Evolutionary conservation across 208 protist species (phyloP).

Genomic region (Leishmania major): DNA sequence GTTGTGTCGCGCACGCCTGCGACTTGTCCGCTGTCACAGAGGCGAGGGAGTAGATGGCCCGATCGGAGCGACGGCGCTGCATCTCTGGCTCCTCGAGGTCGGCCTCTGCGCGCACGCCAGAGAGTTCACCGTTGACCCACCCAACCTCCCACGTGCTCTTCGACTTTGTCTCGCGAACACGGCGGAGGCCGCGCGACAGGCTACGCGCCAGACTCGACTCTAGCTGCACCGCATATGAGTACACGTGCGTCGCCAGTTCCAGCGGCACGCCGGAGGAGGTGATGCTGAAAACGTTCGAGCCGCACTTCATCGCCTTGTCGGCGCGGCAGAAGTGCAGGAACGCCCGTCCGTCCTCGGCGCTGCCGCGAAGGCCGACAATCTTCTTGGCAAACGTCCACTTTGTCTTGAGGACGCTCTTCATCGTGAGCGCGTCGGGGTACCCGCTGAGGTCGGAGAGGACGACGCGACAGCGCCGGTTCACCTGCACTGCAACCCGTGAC

Average conservation of each 20-base stretch:
- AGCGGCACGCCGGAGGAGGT: constrained; percentile 34
- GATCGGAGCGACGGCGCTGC: constrained; percentile 34
- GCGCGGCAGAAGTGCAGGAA: constrained; percentile 75
- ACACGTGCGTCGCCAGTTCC: constrained; percentile 83
- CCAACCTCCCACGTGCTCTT: constrained; percentile 85
- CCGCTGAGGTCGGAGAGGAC: constrained; percentile 78
- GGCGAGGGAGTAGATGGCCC: constrained; percentile 45
- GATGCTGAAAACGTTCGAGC: constrained; percentile 62
- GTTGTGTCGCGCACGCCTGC: constrained; percentile 63
- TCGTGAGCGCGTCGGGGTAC: constrained; percentile 59
- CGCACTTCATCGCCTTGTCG: constrained; percentile 82
- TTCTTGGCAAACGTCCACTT: constrained; percentile 82
- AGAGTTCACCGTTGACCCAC: constrained; percentile 80
- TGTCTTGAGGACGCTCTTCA: constrained; percentile 64
- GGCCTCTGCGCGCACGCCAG: constrained; percentile 23
- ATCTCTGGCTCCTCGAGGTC: constrained; percentile 29
- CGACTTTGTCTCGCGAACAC: constrained; percentile 66
- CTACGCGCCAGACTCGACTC: constrained; percentile 58
- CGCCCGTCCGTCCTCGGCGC: constrained; percentile 50
- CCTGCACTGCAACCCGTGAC: constrained; percentile 20
- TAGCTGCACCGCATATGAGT: constrained; percentile 81
- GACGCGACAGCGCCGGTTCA: constrained; percentile 53
- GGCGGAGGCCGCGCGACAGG: constrained; percentile 46
- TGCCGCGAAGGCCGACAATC: constrained; percentile 69
- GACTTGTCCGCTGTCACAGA: constrained; percentile 46